Percentiles rank a stretch among this genome's conserved stretches.
Conservation (phyloP, 306 rosid genomes). For the Inga leiocalycina region DNA sequence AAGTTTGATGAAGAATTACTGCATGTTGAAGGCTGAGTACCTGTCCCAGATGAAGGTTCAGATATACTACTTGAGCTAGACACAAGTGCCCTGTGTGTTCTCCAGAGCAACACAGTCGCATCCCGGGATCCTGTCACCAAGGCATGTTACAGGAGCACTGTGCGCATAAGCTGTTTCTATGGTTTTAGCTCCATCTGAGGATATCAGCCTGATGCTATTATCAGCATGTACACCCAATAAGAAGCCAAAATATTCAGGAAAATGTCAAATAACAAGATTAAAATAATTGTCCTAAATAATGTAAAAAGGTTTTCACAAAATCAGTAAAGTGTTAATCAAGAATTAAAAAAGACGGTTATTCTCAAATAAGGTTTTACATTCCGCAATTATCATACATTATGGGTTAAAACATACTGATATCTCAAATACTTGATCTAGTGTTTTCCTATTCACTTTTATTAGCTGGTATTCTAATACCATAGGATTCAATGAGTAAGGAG, state of each 20-base stretch:
- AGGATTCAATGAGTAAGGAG: constrained; percentile 1
- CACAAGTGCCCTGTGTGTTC: constrained; percentile 63
- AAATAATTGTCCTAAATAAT: constrained; percentile 23
- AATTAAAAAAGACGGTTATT: not conserved
- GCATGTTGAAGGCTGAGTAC: constrained; percentile 46
- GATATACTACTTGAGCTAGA: constrained; percentile 59
- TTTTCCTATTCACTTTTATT: constrained; percentile 8
- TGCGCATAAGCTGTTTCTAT: constrained; percentile 89
- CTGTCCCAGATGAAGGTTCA: constrained; percentile 56
- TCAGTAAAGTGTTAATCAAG: not conserved
- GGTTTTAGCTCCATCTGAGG: constrained; percentile 91
- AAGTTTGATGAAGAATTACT: constrained; percentile 53
- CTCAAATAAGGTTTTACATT: constrained; percentile 13
- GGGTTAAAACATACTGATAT: constrained; percentile 10
- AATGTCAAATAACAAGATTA: constrained; percentile 31
- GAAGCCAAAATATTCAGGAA: constrained; percentile 35
- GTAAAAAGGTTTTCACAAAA: constrained; percentile 6
- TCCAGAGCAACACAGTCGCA: constrained; percentile 87
- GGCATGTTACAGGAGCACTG: constrained; percentile 92
- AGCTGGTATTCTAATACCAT: not conserved
- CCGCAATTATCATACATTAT: not conserved
- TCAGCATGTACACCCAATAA: constrained; percentile 90
- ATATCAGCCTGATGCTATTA: constrained; percentile 80
- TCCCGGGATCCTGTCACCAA: constrained; percentile 91
- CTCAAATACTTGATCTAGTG: constrained; percentile 13